These are phyloP conservation scores for Pseudogymnoascus sp. DNA, from an alignment of 2,329 filamentous ascomycete species.

Conservation along the genomic window DNA sequence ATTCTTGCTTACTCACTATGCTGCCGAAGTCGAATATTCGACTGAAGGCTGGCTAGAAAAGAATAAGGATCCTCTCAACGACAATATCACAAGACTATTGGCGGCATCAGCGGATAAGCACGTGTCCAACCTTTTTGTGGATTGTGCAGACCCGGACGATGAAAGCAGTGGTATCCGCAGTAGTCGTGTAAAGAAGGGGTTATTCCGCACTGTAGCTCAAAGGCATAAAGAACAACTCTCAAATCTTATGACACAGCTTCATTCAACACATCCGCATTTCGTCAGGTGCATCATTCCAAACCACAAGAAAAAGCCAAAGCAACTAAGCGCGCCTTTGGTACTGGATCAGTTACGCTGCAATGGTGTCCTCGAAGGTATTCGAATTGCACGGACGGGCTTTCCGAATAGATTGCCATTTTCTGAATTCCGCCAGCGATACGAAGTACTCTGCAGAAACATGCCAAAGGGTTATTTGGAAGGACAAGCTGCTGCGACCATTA, in stretches of 20 bases:
- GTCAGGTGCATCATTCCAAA: conserved; percentile 97
- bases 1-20: conserved; percentile 94
- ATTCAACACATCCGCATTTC: conserved; percentile 96
- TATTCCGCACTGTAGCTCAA: conserved; percentile 94
- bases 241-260: conserved; percentile 86
- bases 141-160: conserved; percentile 78
- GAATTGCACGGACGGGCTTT: conserved; percentile 93
- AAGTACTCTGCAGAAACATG: conserved; percentile 82
- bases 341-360: conserved; percentile 97
- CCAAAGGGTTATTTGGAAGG: conserved; percentile 88
- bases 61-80: conserved; percentile 97
- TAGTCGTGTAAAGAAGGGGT: conserved; percentile 88
- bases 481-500: conserved; percentile 73
- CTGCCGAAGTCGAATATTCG: conserved; percentile 93
- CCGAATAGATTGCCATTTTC: conserved; percentile 86
- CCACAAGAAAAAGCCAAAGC: conserved; percentile 93
- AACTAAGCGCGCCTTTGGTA: conserved; percentile 84
- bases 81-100: conserved; percentile 87
- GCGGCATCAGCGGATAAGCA: conserved; percentile 76
- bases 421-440: conserved; percentile 92
- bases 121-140: conserved; percentile 73
- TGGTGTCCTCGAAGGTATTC: conserved; percentile 96
- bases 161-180: conserved; percentile 54
- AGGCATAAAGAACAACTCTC: conserved; percentile 97
- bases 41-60: conserved; percentile 95